phyloP scores from a whole-genome alignment of 495 filamentous ascomycete genomes.

The Neurospora sp. region DNA sequence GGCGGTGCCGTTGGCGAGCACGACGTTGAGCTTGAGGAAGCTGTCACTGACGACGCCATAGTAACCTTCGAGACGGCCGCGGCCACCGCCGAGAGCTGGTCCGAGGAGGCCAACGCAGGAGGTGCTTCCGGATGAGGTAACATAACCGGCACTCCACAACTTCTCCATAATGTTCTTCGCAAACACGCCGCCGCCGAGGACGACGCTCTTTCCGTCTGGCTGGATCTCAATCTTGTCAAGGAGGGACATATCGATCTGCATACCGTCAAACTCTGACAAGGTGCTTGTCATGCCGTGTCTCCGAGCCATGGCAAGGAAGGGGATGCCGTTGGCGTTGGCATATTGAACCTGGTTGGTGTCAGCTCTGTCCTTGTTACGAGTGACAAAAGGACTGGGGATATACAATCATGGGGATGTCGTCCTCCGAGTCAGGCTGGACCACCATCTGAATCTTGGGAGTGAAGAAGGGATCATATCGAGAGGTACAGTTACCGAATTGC shows the following conservation, averaged over 20 bases:
- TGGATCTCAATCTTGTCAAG: conserved; percentile 33
- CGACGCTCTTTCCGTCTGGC: conserved; percentile 35
- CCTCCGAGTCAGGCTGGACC: conserved; percentile 37
- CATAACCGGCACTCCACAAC: conserved; percentile 27
- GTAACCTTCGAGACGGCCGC: conserved; percentile 48
- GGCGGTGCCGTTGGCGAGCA: conserved; percentile 44
- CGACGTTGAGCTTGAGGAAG: conserved; percentile 41
- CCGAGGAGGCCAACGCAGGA: conserved; percentile 22
- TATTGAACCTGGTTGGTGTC: conserved; percentile 30
- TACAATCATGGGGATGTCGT: conserved; percentile 43
- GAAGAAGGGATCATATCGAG: conserved; percentile 32
- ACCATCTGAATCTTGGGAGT: conserved; percentile 37
- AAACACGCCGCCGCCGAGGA: conserved; percentile 40
- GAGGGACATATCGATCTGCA: conserved; percentile 36
- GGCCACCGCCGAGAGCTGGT: conserved; percentile 45
- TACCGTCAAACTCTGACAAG: conserved; percentile 37
- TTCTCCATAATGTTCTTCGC: conserved; percentile 23
- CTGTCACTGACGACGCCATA: conserved; percentile 53
- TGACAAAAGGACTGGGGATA: conserved; percentile 3
- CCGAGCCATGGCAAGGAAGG: conserved; percentile 41
- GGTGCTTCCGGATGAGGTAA: conserved; percentile 26
- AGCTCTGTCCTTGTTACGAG: neutral
- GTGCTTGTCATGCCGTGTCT: conserved; percentile 35
- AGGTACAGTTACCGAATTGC: conserved; percentile 29
- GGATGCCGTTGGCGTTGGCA: conserved; percentile 32